Evolutionary conservation across 2,329 filamentous ascomycete genomes (phyloP), one percentile per base, ranked within the genome.

Genomic region (Sclerotinia minor): DNA sequence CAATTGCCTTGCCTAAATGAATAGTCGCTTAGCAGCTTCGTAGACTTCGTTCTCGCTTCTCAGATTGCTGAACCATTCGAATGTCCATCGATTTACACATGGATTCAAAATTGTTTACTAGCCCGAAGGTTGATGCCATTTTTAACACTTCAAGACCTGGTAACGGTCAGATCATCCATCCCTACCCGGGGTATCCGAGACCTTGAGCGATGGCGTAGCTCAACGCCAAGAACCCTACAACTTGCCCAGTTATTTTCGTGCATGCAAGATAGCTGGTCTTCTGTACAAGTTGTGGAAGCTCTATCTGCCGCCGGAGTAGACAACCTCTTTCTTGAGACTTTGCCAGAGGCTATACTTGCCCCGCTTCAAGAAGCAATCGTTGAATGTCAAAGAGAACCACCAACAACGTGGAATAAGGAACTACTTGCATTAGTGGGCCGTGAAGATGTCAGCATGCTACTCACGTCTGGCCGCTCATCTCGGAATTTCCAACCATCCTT

Each of bases 331-430:
- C 83, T 98, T 21, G 92, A 96, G 71, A 93, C 91, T 0, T 81
- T 98, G 1, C 94, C 95, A 1, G 92, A 96, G 78, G 88, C 92
- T 35, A 83, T 97, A n/a, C 85, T 91, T 65, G 86, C 89, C 2
- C 90, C 92, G 0, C 82, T 98, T 19, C 89, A 90, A 76, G 94
- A 98, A 79, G 88, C 90, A 6, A 92, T 98, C 52, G 86, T 89
- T n/a, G 84, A 87, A 71, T 96, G 92, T 72, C 94, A 97, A 77
- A 85, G 88, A n/a, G 86, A 87, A 69, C 94, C 94, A 24, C 92
- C 93, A 13, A 85, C 88, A 0, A 86, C 84, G 1, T 98, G 94
- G 93, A 83, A 86, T 19, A 83, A 84, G 53, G 84, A 87, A 1
- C 81, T 96, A 7, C 83, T 97, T 19, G 84, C 88, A 65, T 81